These are phyloP conservation scores for Hypoxylon sp. DNA, from an alignment of 2,329 filamentous ascomycete genomes.

Conservation along the genomic window DNA sequence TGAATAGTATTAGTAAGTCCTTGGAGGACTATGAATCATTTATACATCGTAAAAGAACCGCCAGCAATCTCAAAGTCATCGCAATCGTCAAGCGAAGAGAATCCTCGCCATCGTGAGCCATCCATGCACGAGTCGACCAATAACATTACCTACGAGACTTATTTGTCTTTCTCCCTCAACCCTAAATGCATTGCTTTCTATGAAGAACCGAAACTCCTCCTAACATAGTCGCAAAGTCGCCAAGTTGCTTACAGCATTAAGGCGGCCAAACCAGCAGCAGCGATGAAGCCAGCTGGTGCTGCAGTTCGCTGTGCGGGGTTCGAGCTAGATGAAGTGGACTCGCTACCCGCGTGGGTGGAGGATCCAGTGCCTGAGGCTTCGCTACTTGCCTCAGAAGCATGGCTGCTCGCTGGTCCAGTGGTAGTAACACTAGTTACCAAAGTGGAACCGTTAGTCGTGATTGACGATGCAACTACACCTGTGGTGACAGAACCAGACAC, in stretches of 20 bases:
- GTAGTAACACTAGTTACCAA: constrained; percentile 44
- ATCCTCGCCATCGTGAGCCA: constrained; percentile 41
- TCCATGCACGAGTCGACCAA: constrained; percentile 46
- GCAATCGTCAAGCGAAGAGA: constrained; percentile 45
- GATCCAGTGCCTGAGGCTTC: constrained; percentile 20
- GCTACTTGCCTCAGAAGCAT: constrained; percentile 27
- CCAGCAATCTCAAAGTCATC: constrained; percentile 46
- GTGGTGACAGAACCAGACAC: constrained; percentile 44
- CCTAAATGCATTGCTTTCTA: constrained; percentile 38
- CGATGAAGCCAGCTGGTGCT: constrained; percentile 51
- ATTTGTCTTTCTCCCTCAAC: constrained; percentile 41
- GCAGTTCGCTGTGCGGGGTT: constrained; percentile 48
- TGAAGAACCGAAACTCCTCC: constrained; percentile 25
- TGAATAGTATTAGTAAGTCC: constrained; percentile 51
- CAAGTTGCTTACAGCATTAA: constrained; percentile 48
- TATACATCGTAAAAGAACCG: constrained; percentile 53
- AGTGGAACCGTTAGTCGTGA: constrained; percentile 45
- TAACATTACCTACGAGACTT: constrained; percentile 48
- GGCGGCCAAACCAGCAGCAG: constrained; percentile 52
- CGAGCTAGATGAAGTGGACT: constrained; percentile 29
- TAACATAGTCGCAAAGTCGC: constrained; percentile 1
- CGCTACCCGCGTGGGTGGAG: background rate
- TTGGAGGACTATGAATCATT: constrained; percentile 49
- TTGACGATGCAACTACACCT: constrained; percentile 44
- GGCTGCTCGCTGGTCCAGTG: constrained; percentile 39